A percentile compares a stretch with the other conserved stretches of the same genome.
These are phyloP conservation scores for Mucor mucedo DNA, from an alignment of 371 early-diverging fungal species.

Conservation along the genomic window DNA sequence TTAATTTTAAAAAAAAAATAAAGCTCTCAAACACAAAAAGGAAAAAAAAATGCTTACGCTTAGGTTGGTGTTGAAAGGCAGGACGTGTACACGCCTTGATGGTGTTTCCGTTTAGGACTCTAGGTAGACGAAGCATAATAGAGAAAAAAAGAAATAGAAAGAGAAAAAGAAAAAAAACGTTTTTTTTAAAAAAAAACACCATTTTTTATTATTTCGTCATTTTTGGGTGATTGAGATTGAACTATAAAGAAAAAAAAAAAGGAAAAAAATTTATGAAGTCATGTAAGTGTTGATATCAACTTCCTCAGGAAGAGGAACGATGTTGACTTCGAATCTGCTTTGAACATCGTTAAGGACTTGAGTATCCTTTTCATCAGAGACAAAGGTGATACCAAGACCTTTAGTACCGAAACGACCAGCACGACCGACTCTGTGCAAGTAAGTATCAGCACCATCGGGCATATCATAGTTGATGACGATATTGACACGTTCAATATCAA, in stretches of 20 bases:
- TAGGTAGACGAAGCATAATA: conserved; percentile 15
- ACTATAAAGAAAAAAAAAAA: not conserved
- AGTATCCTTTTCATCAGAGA: conserved; percentile 89
- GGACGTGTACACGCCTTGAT: conserved; percentile 4
- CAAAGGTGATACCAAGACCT: conserved; percentile 97
- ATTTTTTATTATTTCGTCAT: conserved; percentile 19
- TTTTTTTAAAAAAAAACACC: not conserved
- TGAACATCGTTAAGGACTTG: conserved; percentile 89
- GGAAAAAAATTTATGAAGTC: conserved; percentile 30
- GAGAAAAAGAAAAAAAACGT: not conserved
- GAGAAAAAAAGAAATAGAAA: not conserved
- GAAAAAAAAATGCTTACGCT: not conserved
- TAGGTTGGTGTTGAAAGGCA: not conserved
- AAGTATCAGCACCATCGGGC: conserved; percentile 92
- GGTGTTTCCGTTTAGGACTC: conserved; percentile 6
- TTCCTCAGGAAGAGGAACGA: conserved; percentile 86
- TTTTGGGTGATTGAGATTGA: not conserved
- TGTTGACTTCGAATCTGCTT: conserved; percentile 95
- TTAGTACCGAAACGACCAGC: conserved; percentile 99
- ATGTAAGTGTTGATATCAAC: conserved; percentile 84
- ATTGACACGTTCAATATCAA: conserved; percentile 98
- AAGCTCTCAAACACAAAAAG: no score
- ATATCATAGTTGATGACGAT: conserved; percentile 99
- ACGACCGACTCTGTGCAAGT: conserved; percentile 98
- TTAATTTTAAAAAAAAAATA: no score